These are phyloP conservation scores for Hygrophoropsis aurantiaca DNA, from an alignment of 768 basidiomycete genomes.

Conservation along the genomic window DNA sequence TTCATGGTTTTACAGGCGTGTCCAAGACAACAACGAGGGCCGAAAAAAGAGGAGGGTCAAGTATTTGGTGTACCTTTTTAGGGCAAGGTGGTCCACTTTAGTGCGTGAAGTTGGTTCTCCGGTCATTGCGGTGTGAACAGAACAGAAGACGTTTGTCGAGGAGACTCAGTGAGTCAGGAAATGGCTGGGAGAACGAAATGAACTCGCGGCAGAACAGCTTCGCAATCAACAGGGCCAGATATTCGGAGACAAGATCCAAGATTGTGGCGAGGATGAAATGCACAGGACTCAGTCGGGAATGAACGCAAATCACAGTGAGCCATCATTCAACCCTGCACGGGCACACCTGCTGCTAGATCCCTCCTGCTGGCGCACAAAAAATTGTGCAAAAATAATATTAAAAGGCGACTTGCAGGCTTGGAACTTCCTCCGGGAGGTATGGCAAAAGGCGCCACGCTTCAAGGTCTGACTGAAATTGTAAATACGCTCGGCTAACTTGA, in stretches of 20 bases:
- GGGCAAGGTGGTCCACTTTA: slow-evolving; percentile 38
- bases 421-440: slow-evolving; percentile 5
- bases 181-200: slow-evolving; percentile 8
- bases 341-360: not conserved
- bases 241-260: slow-evolving; percentile 27
- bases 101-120: slow-evolving; percentile 23
- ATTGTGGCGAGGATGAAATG: slow-evolving; percentile 19
- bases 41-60: slow-evolving; percentile 20
- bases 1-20: slow-evolving; percentile 22
- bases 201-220: slow-evolving; percentile 9
- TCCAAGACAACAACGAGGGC: slow-evolving; percentile 24
- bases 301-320: slow-evolving; percentile 29
- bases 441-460: slow-evolving; percentile 18
- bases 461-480: slow-evolving; percentile 33
- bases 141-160: slow-evolving; percentile 26
- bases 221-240: slow-evolving; percentile 21
- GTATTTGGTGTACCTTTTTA: slow-evolving; percentile 34
- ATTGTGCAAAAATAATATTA: slow-evolving; percentile 4
- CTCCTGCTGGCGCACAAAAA: slow-evolving; percentile 2
- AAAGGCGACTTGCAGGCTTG: slow-evolving; percentile 7
- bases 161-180: slow-evolving; percentile 7
- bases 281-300: slow-evolving; percentile 24
- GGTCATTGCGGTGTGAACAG: slow-evolving; percentile 46
- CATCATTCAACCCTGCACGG: too few relatives aligned
- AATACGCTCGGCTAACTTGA: slow-evolving; percentile 38